Percentiles rank a stretch among this genome's conserved stretches.
These are phyloP conservation scores for Rhizopogon vesiculosus DNA, from an alignment of 768 basidiomycete species.

Conservation along the genomic window DNA sequence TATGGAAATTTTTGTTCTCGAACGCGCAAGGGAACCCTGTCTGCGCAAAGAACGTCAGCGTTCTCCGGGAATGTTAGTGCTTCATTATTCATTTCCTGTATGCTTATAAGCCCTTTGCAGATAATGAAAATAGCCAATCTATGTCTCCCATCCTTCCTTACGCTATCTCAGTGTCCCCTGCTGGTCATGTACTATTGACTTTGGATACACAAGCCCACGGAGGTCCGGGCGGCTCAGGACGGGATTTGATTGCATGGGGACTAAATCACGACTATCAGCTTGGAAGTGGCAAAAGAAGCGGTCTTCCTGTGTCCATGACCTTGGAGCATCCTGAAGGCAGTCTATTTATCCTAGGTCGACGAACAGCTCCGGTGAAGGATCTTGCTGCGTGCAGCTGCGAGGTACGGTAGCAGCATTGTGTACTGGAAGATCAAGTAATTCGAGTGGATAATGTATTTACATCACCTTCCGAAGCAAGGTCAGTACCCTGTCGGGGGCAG, in stretches of 20 bases:
- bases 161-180: slow-evolving; percentile 62
- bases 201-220: slow-evolving; percentile 56
- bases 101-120: slow-evolving; percentile 31
- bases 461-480: too few species aligned
- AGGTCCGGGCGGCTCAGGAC: slow-evolving; percentile 45
- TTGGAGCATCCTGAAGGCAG: too few species aligned
- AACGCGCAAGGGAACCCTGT: slow-evolving; percentile 68
- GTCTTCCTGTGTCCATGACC: too few species aligned
- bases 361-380: too few species aligned
- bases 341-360: too few species aligned
- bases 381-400: too few species aligned
- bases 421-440: slow-evolving; percentile 42
- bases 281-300: slow-evolving; percentile 68
- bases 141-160: slow-evolving; percentile 62
- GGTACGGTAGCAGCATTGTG: too few species aligned
- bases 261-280: slow-evolving; percentile 70
- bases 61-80: slow-evolving; percentile 76
- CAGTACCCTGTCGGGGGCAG: too few species aligned
- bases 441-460: not conserved
- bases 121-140: slow-evolving; percentile 55
- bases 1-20: slow-evolving; percentile 60
- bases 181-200: slow-evolving; percentile 72
- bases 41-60: slow-evolving; percentile 76
- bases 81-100: slow-evolving; percentile 2
- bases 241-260: slow-evolving; percentile 73